Conservation (phyloP, 768 basidiomycete species). For the Dentipellis sp. region DNA sequence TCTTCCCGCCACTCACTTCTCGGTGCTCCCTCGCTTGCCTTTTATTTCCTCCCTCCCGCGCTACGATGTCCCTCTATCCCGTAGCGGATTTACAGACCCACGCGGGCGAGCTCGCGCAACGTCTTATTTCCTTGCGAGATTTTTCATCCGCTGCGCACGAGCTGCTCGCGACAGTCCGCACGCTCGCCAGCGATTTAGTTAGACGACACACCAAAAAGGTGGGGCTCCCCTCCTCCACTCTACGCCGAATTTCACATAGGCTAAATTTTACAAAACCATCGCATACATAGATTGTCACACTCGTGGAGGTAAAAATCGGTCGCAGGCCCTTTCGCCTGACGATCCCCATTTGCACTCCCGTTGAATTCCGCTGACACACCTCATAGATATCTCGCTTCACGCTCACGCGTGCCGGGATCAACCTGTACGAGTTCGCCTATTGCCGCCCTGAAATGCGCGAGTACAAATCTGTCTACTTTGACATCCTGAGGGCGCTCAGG, state of each 20-base stretch:
- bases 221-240: background rate
- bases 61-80: constrained; percentile 7
- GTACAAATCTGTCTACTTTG: constrained; percentile 13
- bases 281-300: constrained; percentile 11
- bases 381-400: constrained; percentile 14
- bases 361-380: too few relatives aligned
- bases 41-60: background rate
- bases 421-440: constrained; percentile 10
- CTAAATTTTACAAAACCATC: background rate
- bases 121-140: constrained; percentile 7
- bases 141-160: constrained; percentile 13
- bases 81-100: constrained; percentile 12
- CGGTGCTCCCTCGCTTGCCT: background rate
- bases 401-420: constrained; percentile 11
- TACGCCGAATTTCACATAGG: background rate
- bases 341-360: constrained; percentile 1
- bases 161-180: constrained; percentile 9
- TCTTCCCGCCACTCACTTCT: constrained; percentile 1
- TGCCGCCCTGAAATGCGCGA: constrained; percentile 7
- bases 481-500: constrained; percentile 12
- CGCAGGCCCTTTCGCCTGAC: background rate
- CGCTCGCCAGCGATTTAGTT: constrained; percentile 9
- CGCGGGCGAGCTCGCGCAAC: constrained; percentile 12
- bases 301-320: constrained; percentile 12
- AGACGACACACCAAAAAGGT: constrained; percentile 13